A percentile compares a stretch with the other conserved stretches of the same genome.
Conservation (phyloP, 2,329 filamentous ascomycete genomes). For the Phialocephala subalpina region DNA sequence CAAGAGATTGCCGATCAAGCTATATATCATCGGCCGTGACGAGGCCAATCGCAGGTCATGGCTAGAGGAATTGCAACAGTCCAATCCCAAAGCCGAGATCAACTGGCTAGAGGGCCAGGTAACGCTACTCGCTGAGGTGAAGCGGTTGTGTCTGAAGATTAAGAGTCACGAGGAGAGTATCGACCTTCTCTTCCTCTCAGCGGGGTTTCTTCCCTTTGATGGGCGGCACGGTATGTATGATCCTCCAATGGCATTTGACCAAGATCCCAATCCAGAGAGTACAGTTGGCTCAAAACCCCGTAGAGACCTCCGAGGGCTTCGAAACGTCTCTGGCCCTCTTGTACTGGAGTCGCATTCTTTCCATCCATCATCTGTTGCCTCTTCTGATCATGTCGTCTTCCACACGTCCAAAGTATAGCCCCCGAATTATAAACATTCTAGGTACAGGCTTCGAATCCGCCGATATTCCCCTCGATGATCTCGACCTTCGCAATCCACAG, state of each 20-base stretch:
- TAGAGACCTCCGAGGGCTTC: slow-evolving; percentile 13
- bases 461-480: neutral
- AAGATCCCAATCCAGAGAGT: too few relatives aligned
- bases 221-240: neutral
- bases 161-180: slow-evolving; percentile 1
- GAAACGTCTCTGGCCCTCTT: neutral
- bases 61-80: neutral
- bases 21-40: slow-evolving; percentile 59
- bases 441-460: neutral
- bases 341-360: slow-evolving; percentile 10
- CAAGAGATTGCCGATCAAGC: slow-evolving; percentile 47
- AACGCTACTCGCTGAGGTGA: neutral
- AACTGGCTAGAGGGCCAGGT: neutral
- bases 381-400: neutral
- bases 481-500: neutral
- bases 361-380: neutral
- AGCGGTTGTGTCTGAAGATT: slow-evolving; percentile 1
- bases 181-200: neutral
- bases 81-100: neutral
- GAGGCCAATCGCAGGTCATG: neutral
- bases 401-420: neutral
- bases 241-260: neutral
- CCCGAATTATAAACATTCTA: neutral
- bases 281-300: neutral
- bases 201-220: neutral